Evolutionary conservation across 1,284 basidiomycete genomes (phyloP).

Genomic region (Microbotryomycetes sp.): DNA sequence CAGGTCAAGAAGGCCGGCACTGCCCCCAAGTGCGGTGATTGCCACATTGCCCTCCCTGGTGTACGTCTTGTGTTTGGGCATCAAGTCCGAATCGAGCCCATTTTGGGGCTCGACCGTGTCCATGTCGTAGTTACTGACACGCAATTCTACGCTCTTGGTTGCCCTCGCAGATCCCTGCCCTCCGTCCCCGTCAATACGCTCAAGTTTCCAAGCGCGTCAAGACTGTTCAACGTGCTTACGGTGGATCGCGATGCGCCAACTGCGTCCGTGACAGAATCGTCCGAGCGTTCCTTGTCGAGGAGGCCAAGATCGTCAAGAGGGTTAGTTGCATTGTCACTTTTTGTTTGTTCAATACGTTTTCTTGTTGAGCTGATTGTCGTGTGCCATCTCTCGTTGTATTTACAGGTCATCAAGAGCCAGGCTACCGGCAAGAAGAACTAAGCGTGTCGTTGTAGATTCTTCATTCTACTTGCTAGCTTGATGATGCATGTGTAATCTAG

Average conservation of each 20-base stretch:
- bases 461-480: neutral
- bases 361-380: no score
- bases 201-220: slow-evolving; percentile 92
- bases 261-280: slow-evolving; percentile 94
- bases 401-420: slow-evolving; percentile 32
- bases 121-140: neutral
- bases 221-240: slow-evolving; percentile 87
- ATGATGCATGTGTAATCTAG: neutral
- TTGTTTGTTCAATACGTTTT: neutral
- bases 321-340: slow-evolving; percentile 50
- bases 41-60: slow-evolving; percentile 81
- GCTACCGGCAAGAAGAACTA: slow-evolving; percentile 29
- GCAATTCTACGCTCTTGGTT: neutral
- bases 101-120: no score
- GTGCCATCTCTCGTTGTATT: no score
- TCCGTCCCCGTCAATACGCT: slow-evolving; percentile 82
- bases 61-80: slow-evolving; percentile 52
- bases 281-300: slow-evolving; percentile 97
- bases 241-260: slow-evolving; percentile 86
- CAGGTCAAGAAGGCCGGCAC: slow-evolving; percentile 79
- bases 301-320: slow-evolving; percentile 99
- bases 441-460: neutral
- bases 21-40: slow-evolving; percentile 93
- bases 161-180: slow-evolving; percentile 66
- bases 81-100: neutral